Evolutionary conservation across 75 land plant genomes (phyloP).

Genomic region (Pseudotsuga menziesii): DNA sequence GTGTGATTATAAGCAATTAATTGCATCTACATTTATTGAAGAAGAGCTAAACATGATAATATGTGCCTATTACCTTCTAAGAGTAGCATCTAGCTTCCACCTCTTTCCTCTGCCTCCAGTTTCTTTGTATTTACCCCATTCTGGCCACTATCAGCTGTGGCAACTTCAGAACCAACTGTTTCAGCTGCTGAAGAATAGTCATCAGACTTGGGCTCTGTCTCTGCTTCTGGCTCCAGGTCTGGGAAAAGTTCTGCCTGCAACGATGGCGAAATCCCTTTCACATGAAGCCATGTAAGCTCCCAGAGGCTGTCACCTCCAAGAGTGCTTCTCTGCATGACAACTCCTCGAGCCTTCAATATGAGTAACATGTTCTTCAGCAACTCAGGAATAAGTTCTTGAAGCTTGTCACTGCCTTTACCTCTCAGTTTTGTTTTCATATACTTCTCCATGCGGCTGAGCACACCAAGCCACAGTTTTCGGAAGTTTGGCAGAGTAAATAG

Average conservation of each 20-base stretch:
- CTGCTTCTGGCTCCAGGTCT: conserved; percentile 23
- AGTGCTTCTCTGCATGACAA: conserved; percentile 59
- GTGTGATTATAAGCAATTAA: conserved; percentile 1
- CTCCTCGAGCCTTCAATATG: conserved; percentile 59
- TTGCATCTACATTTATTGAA: not conserved
- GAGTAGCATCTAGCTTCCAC: not conserved
- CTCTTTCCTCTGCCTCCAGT: not conserved
- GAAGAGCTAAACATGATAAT: not conserved
- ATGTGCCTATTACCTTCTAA: not conserved
- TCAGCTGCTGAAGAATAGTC: conserved; percentile 4
- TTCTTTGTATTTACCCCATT: not conserved
- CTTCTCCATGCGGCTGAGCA: conserved; percentile 76
- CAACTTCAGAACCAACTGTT: conserved; percentile 11
- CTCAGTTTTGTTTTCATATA: conserved; percentile 67
- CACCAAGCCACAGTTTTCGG: conserved; percentile 70
- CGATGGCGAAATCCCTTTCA: conserved; percentile 65
- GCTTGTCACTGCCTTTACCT: conserved; percentile 73
- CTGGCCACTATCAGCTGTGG: not conserved
- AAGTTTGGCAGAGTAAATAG: conserved; percentile 48
- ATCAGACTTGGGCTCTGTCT: conserved; percentile 2
- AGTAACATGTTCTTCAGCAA: conserved; percentile 69
- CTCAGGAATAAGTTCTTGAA: conserved; percentile 81
- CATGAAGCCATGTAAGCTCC: conserved; percentile 96
- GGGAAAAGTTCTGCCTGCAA: conserved; percentile 73
- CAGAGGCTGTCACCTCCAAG: conserved; percentile 87